phyloP scores from a whole-genome alignment of 768 basidiomycete species.

The Pleurotus eryngii region DNA sequence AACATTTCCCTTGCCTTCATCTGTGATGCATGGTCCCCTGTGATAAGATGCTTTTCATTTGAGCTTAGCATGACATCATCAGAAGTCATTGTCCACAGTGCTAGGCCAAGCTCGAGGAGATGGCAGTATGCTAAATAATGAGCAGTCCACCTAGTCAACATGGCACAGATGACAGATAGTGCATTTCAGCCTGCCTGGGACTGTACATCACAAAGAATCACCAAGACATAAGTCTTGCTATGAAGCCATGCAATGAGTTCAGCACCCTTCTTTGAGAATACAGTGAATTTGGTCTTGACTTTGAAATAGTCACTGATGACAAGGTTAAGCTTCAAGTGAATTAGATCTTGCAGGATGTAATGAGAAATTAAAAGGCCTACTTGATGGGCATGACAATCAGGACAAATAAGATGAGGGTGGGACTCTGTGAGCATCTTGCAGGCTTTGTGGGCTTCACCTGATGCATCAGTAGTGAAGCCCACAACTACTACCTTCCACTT shows the following conservation, averaged over 20 bases:
- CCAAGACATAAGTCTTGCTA: not conserved
- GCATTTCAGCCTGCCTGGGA: not conserved
- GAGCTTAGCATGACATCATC: slow-evolving; percentile 12
- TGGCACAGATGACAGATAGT: slow-evolving; percentile 27
- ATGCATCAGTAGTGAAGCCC: slow-evolving; percentile 29
- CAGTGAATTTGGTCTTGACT: not conserved
- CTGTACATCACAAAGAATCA: not conserved
- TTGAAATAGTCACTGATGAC: not conserved
- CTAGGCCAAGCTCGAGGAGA: slow-evolving; percentile 22
- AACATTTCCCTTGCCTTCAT: slow-evolving; percentile 25
- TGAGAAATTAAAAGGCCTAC: slow-evolving; percentile 15
- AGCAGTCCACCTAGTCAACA: slow-evolving; percentile 33
- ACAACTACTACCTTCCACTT: slow-evolving; percentile 22
- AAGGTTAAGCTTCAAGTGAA: not conserved
- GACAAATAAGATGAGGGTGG: slow-evolving; percentile 23
- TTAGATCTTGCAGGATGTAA: not conserved
- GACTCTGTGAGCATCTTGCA: slow-evolving; percentile 12
- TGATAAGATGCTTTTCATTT: slow-evolving; percentile 9
- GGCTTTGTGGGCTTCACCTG: slow-evolving; percentile 29
- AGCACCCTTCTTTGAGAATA: not conserved
- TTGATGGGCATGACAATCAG: slow-evolving; percentile 36
- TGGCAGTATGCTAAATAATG: slow-evolving; percentile 30
- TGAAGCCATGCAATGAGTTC: not conserved
- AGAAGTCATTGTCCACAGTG: slow-evolving; percentile 16
- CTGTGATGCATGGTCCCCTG: slow-evolving; percentile 20